Conservation (phyloP, 495 filamentous ascomycete genomes). For the Hypoxylon fragiforme region DNA sequence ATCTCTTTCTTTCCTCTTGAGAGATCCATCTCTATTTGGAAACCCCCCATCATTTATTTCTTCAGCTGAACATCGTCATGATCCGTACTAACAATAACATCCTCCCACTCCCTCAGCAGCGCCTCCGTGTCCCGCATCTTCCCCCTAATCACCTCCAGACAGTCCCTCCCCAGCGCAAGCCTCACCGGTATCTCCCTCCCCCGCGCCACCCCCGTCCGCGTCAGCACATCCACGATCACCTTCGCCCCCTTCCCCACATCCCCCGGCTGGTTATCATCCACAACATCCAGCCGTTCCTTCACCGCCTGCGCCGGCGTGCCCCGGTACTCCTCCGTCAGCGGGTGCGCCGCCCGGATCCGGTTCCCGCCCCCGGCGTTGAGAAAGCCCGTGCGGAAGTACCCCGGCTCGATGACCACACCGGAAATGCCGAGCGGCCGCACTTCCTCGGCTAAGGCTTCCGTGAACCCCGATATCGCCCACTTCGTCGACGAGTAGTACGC, state of each 20-base stretch:
- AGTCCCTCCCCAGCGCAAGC: constrained; percentile 41
- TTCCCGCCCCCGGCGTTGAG: constrained; percentile 25
- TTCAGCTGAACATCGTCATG: constrained; percentile 23
- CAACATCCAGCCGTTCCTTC: constrained; percentile 25
- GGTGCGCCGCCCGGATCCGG: constrained; percentile 28
- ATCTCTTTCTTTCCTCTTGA: too few relatives aligned
- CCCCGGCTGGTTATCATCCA: constrained; percentile 45
- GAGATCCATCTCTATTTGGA: too few relatives aligned
- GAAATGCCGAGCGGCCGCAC: constrained; percentile 50
- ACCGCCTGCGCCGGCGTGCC: constrained; percentile 24
- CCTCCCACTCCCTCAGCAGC: constrained; percentile 43
- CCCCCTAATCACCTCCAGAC: constrained; percentile 30
- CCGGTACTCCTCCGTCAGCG: constrained; percentile 33
- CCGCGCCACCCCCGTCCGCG: constrained; percentile 41
- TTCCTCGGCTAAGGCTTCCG: constrained; percentile 46
- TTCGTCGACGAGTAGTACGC: constrained; percentile 53
- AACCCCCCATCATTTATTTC: constrained; percentile 1
- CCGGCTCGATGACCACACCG: constrained; percentile 52
- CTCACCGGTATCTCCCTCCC: constrained; percentile 40
- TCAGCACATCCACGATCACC: constrained; percentile 52
- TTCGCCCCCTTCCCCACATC: constrained; percentile 50
- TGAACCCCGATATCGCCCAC: constrained; percentile 47
- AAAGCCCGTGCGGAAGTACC: constrained; percentile 47
- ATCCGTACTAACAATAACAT: constrained; percentile 34
- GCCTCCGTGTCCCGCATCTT: constrained; percentile 40